Conservation (phyloP, 805 yeast species). For the Ascoidea tarda region DNA sequence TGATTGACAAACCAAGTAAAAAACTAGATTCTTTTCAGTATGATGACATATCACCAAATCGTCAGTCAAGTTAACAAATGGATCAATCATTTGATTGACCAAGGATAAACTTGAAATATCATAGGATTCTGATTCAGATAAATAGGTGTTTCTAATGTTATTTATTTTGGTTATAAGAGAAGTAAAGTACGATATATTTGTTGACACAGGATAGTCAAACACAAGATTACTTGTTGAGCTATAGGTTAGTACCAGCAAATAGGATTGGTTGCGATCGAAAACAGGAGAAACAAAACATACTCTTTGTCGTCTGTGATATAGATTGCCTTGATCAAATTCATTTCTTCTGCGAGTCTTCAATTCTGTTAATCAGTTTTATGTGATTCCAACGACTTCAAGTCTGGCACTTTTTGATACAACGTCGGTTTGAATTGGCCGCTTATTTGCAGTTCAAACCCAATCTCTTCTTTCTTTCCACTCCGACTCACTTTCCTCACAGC, state of each 20-base stretch:
- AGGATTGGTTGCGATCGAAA: neutral
- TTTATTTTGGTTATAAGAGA: conserved; percentile 15
- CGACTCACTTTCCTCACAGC: too few species aligned
- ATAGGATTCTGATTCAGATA: conserved; percentile 11
- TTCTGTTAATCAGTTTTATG: too few species aligned
- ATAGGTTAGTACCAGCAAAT: too few species aligned
- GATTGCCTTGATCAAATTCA: conserved; percentile 23
- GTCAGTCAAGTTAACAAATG: conserved; percentile 7
- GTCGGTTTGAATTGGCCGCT: too few species aligned
- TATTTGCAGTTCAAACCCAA: too few species aligned
- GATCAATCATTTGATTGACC: conserved; percentile 10
- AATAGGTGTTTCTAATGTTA: conserved; percentile 7
- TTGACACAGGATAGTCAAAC: conserved; percentile 22
- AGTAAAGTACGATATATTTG: conserved; percentile 19
- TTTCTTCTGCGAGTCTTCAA: conserved; percentile 5
- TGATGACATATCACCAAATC: neutral
- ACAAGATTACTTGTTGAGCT: conserved; percentile 17
- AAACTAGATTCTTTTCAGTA: conserved; percentile 1
- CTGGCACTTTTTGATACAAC: too few species aligned
- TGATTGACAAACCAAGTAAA: conserved; percentile 4
- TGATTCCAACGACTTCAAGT: too few species aligned
- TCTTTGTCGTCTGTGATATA: conserved; percentile 26
- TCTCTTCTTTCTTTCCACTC: too few species aligned
- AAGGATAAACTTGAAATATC: conserved; percentile 9
- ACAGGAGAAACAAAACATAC: conserved; percentile 12